Evolutionary conservation across 768 basidiomycete species (phyloP).

Genomic region (Calocybe indica): DNA sequence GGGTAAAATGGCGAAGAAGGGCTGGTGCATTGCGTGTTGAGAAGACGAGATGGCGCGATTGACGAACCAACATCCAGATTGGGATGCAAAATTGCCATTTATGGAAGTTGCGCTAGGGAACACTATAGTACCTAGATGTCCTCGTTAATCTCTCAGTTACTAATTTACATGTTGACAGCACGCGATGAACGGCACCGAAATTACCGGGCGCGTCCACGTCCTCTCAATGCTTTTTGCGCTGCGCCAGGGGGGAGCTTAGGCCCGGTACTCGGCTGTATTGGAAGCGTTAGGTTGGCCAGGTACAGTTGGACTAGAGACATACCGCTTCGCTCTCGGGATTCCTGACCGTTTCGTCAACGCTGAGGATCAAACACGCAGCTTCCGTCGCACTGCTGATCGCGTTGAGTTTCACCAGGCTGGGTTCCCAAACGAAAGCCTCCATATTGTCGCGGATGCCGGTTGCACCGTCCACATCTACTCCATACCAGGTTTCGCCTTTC

Average conservation of each 20-base stretch:
- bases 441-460: conserved; percentile 93
- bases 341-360: conserved; percentile 95
- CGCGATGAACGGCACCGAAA: background rate
- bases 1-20: background rate
- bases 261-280: conserved; percentile 64
- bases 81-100: conserved; percentile 11
- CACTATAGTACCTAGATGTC: too few relatives aligned
- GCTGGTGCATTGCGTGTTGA: conserved; percentile 13
- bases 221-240: conserved; percentile 79
- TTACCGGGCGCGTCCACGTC: conserved; percentile 82
- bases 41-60: conserved; percentile 18
- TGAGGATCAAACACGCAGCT: conserved; percentile 92
- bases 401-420: conserved; percentile 90
- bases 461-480: conserved; percentile 88
- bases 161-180: too few relatives aligned
- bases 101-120: background rate
- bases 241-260: conserved; percentile 90
- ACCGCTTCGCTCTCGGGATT: conserved; percentile 94
- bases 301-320: conserved; percentile 8
- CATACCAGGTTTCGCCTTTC: conserved; percentile 81
- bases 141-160: too few relatives aligned
- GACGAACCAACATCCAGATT: conserved; percentile 5
- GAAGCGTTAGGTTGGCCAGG: background rate
- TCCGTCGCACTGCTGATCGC: conserved; percentile 94
- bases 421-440: conserved; percentile 99